These are phyloP conservation scores for Rosa rugosa DNA, from an alignment of 306 rosid species.

Conservation along the genomic window DNA sequence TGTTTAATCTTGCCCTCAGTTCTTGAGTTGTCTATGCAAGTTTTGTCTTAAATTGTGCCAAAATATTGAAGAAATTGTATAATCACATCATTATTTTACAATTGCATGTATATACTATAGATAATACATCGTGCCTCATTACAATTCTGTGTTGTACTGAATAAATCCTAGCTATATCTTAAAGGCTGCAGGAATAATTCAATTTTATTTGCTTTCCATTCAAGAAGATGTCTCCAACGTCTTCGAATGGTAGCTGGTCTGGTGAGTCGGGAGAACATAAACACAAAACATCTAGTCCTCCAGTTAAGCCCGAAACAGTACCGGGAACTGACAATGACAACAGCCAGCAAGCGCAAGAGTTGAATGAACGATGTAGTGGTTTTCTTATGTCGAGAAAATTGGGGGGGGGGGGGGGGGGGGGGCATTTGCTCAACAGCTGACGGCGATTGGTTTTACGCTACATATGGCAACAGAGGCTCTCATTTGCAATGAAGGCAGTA, in stretches of 20 bases:
- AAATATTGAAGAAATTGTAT: not conserved
- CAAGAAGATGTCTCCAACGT: constrained; percentile 80
- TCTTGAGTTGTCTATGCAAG: not conserved
- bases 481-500: constrained; percentile 80
- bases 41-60: not conserved
- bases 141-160: not conserved
- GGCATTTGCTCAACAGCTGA: constrained; percentile 81
- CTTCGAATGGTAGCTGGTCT: constrained; percentile 94
- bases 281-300: constrained; percentile 58
- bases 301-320: constrained; percentile 56
- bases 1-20: not conserved
- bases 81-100: not conserved
- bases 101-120: not conserved
- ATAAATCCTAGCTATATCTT: not conserved
- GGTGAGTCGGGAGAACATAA: constrained; percentile 98
- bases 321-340: constrained; percentile 96
- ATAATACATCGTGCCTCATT: not conserved
- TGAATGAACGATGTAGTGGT: constrained; percentile 82
- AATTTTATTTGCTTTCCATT: not conserved
- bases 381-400: constrained; percentile 92
- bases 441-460: constrained; percentile 79
- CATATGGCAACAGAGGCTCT: constrained; percentile 71
- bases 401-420: constrained; percentile 24
- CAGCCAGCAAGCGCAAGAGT: constrained; percentile 81
- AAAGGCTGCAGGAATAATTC: constrained; percentile 33